These are phyloP conservation scores for Sclerotinia glacialis DNA, from an alignment of 2,329 filamentous ascomycete genomes.

Conservation along the genomic window DNA sequence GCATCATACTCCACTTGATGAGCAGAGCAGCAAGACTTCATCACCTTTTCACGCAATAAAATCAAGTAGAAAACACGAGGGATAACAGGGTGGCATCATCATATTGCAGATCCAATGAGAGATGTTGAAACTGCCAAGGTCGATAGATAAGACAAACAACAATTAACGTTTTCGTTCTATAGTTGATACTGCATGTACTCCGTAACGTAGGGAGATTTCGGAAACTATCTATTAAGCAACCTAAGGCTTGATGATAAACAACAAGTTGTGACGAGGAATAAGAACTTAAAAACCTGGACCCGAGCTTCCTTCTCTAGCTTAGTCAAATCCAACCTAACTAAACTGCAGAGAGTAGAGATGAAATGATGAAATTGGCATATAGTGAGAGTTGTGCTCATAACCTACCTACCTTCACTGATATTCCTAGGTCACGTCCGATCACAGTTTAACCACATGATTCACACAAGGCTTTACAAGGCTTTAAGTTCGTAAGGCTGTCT, in stretches of 20 bases:
- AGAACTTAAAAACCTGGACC: neutral
- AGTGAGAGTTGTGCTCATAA: neutral
- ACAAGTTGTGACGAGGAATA: conserved; percentile 7
- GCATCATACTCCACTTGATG: conserved; percentile 1
- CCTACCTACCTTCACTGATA: neutral
- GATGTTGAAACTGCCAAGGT: neutral
- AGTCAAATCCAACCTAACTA: neutral
- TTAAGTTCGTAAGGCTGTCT: conserved; percentile 14
- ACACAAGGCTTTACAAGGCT: neutral
- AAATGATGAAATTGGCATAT: neutral
- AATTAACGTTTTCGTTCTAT: neutral
- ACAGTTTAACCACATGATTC: neutral
- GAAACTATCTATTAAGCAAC: neutral
- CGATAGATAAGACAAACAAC: neutral
- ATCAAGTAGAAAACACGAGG: neutral
- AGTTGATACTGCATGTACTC: neutral
- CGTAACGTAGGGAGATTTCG: neutral
- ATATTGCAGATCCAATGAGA: conserved; percentile 11
- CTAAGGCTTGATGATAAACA: conserved; percentile 4
- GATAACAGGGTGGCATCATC: neutral
- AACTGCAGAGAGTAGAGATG: neutral
- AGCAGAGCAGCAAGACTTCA: neutral
- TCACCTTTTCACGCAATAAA: neutral
- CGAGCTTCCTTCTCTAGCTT: conserved; percentile 18
- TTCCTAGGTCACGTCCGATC: neutral